Evolutionary conservation across 306 rosid species (phyloP), one percentile per base, ranked within the genome.

Genomic region (Purshia tridentata): DNA sequence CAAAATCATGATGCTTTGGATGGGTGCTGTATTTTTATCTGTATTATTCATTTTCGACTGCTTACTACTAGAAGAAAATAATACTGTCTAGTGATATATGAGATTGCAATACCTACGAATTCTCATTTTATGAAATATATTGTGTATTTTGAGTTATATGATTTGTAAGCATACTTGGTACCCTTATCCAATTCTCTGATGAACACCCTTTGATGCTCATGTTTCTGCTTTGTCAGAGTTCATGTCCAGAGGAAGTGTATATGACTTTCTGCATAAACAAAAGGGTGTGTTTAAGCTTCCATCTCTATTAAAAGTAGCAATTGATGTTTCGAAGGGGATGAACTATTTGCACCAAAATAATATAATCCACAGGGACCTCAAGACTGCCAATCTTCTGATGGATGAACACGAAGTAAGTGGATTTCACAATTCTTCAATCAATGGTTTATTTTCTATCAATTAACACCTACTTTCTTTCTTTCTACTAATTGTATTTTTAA

Each of bases 381-480:
- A 95, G 93, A 91, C 99, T 78, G 99, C 98, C 74, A 95, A 95
- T 86, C 98, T 95, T 91, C 92, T 92, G 83, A 95, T 95, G 99
- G 98, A 95, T 92, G 99, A 95, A 82, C 88, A 95, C 50, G 91
- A 88, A 82, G 99, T 88, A 84, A 83, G 99, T 70, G 69, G 22
- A 79, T 66, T 80, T 61, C 56, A 70, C 60, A 74, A 81, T 60
- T 69, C 59, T 79, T 76, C 46, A 8, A n/a, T 58, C 76, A 76
- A 76, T 64, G 66, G 6, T 39, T 76, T 18, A 22, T 70, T 67
- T 48, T 72, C 54, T 74, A 46, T 35, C 60, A 65, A 63, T 47
- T 39, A 16, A 16, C 67, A 37, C 41, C 40, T 69, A 47, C 78
- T 69, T 81, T 56, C 41, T 54, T 8, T 22, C 65, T 55, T 55